Evolutionary conservation across 805 yeast species (phyloP).

Genomic region (Saccharomycopsis synnaedendra): DNA sequence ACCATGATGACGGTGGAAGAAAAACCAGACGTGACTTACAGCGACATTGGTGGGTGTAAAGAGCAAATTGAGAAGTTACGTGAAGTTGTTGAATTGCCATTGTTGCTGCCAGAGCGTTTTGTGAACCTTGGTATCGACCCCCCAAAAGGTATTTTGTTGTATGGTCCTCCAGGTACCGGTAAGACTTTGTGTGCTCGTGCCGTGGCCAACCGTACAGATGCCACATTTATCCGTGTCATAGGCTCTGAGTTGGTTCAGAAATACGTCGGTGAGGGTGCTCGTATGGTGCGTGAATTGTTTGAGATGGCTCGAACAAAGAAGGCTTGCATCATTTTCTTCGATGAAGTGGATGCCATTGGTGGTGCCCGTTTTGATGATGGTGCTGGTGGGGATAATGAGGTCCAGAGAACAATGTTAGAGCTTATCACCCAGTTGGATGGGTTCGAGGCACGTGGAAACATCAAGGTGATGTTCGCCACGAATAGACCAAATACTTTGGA

Average conservation of each 20-base stretch:
- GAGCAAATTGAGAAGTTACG: conserved; percentile 95
- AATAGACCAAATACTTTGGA: conserved; percentile 97
- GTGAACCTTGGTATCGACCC: conserved; percentile 97
- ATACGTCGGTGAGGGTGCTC: conserved; percentile 99
- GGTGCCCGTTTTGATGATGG: conserved; percentile 99
- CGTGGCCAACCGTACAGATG: conserved; percentile 98
- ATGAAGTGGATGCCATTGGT: conserved; percentile 98
- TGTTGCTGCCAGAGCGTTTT: conserved; percentile 91
- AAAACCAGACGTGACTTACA: conserved; percentile 97
- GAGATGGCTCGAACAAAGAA: conserved; percentile 99
- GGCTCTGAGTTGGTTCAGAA: conserved; percentile 98
- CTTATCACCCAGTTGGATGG: conserved; percentile 97
- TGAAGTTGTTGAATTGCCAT: conserved; percentile 91
- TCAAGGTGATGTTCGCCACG: conserved; percentile 98
- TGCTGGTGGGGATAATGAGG: conserved; percentile 99
- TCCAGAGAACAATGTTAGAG: conserved; percentile 98
- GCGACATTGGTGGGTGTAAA: conserved; percentile 97
- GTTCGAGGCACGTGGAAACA: conserved; percentile 96
- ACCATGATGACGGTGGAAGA: conserved; percentile 99
- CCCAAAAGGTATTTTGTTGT: conserved; percentile 91
- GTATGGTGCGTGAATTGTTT: conserved; percentile 97
- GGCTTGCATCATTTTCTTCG: conserved; percentile 96
- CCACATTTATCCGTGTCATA: conserved; percentile 95
- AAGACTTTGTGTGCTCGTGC: conserved; percentile 98
- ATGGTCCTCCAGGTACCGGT: conserved; percentile 99